Percentiles rank a stretch among this genome's conserved stretches.
These are phyloP conservation scores for Colletotrichum chrysophilum DNA, from an alignment of 2,329 filamentous ascomycete genomes.

Conservation along the genomic window DNA sequence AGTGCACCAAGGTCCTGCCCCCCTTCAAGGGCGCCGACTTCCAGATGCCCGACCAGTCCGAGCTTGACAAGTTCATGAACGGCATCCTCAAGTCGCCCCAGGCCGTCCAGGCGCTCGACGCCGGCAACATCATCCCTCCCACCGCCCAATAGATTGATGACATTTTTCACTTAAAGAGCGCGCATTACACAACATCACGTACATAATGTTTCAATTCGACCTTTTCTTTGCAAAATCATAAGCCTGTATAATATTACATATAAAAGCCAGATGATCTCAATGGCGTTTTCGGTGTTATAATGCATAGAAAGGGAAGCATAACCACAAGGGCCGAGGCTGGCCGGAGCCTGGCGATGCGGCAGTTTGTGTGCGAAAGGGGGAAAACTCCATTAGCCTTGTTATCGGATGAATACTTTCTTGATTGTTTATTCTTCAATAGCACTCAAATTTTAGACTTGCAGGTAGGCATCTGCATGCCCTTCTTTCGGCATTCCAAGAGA, in stretches of 20 bases:
- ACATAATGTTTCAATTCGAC: neutral
- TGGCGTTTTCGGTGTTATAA: neutral
- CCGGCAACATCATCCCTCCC: constrained; percentile 19
- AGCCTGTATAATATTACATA: neutral
- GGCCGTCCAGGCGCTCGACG: constrained; percentile 6
- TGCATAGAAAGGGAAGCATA: neutral
- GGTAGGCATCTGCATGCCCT: neutral
- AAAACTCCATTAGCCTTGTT: neutral
- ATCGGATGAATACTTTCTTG: neutral
- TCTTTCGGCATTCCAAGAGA: neutral
- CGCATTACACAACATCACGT: neutral
- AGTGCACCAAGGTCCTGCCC: constrained; percentile 59
- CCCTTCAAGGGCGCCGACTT: constrained; percentile 26
- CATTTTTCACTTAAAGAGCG: neutral
- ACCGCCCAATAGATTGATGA: neutral
- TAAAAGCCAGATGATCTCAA: neutral
- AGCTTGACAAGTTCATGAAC: neutral
- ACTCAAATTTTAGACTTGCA: neutral
- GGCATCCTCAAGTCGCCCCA: neutral
- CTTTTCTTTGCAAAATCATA: neutral
- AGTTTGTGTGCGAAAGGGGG: neutral
- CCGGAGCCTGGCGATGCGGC: constrained; percentile 4
- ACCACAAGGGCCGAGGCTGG: constrained; percentile 16
- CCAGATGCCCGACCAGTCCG: constrained; percentile 5
- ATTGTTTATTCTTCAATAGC: neutral